Evolutionary conservation across 2,329 filamentous ascomycete species (phyloP).

Genomic region (Arthrobotrys megalospora): DNA sequence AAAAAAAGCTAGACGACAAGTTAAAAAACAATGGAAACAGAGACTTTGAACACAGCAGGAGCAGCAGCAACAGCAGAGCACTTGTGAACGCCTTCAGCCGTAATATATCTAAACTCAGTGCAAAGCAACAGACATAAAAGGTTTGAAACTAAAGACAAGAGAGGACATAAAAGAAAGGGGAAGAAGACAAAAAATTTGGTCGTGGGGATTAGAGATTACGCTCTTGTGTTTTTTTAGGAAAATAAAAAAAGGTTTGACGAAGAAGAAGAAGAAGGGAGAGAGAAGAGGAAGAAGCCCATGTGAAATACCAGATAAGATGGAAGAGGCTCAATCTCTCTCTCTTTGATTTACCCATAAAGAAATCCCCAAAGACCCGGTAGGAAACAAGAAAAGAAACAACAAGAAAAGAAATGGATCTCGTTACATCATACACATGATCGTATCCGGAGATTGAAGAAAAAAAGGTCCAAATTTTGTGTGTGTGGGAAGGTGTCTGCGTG

Average conservation of each 20-base stretch:
- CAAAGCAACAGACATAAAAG: neutral
- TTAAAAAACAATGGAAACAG: neutral
- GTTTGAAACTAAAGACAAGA: neutral
- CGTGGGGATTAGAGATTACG: constrained; percentile 44
- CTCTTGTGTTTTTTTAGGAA: constrained; percentile 21
- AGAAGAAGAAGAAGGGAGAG: neutral
- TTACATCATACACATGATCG: constrained; percentile 57
- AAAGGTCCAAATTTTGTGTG: constrained; percentile 25
- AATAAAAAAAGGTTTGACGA: neutral
- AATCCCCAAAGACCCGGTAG: constrained; percentile 22
- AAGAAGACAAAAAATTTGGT: constrained; percentile 10
- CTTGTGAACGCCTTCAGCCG: constrained; percentile 54
- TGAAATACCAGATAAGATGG: constrained; percentile 29
- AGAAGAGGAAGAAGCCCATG: constrained; percentile 11
- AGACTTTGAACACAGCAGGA: constrained; percentile 22
- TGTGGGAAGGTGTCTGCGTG: constrained; percentile 14
- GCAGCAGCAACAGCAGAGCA: constrained; percentile 20
- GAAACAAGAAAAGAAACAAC: constrained; percentile 17
- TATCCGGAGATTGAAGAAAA: constrained; percentile 27
- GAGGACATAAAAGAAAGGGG: neutral
- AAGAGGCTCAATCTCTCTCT: constrained; percentile 7
- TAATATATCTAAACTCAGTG: constrained; percentile 51
- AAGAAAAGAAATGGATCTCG: constrained; percentile 29
- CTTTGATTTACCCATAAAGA: constrained; percentile 5
- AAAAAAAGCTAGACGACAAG: neutral